A percentile compares a stretch with the other conserved stretches of the same genome.
Evolutionary conservation across 257 asterid species (phyloP).

Genomic region (Solanum stenotomum): DNA sequence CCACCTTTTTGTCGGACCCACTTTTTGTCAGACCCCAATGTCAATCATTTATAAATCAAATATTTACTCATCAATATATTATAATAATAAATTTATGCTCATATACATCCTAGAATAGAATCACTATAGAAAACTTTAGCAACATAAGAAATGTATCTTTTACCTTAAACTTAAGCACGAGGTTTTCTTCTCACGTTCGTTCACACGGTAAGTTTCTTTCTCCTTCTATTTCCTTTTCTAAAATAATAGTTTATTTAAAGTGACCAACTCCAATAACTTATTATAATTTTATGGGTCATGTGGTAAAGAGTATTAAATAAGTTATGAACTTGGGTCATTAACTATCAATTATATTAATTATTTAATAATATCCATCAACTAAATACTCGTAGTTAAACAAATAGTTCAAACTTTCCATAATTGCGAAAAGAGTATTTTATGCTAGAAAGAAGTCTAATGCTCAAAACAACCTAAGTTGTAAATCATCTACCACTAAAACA

Average conservation of each 20-base stretch:
- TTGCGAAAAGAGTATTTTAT: no score
- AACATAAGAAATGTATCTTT: not conserved
- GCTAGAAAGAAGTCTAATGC: no score
- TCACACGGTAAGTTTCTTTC: not conserved
- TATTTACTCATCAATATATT: no score
- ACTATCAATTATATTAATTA: not conserved
- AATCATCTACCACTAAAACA: not conserved
- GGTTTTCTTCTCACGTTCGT: not conserved
- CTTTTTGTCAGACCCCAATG: not conserved
- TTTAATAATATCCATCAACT: not conserved
- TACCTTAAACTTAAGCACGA: not conserved
- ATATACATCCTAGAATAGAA: not conserved
- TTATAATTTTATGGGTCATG: not conserved
- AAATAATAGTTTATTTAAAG: no score
- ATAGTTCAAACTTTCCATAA: not conserved
- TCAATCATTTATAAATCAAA: not conserved
- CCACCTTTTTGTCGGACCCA: not conserved
- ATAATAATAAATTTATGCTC: no score
- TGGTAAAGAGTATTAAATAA: not conserved
- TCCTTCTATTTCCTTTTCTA: not conserved
- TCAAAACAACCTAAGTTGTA: not conserved
- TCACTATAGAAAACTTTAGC: not conserved
- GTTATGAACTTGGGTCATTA: not conserved
- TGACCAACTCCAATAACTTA: no score
- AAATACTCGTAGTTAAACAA: not conserved